Evolutionary conservation across 1,284 basidiomycete species (phyloP), one percentile per base, ranked within the genome.

Genomic region (Phlebopus sp.): DNA sequence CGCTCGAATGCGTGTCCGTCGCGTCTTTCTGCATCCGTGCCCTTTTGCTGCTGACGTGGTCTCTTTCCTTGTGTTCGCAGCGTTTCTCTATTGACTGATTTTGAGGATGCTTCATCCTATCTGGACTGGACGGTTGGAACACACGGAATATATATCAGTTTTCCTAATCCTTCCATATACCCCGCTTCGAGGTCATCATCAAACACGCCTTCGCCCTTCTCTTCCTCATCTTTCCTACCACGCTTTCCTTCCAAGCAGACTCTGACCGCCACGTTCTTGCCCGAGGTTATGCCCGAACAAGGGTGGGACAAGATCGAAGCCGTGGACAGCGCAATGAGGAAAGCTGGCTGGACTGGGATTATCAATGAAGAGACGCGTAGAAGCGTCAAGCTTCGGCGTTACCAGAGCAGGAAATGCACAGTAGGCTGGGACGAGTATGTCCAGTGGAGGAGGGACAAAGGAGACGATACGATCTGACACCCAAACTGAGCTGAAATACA

Each of bases 231-330:
- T 7, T 77, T 75, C 53, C 68, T 86, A 40, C 78, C 82, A 29
- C 75, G 75, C 46, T 56, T 80, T 37, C 70, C 71, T 15, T 75
- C 77, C 40, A 79, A 70, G 59, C 78, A 80, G 47, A 74, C 75
- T 3, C 84, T 97, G 55, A 83, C 83, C 3, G 95, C 95, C 2
- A 96, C 92, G 1, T 99, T 97, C 67, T 78, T 99, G n/a, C 96
- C 96, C 3, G 87, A 98, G 52, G 88, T 99, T 44, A 86, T 90
- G 35, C 80, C 85, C 1, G 92, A 92, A 42, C 96, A 98, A 69
- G 93, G 91, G 3, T 99, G 96, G 96, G 81, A 84, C 50, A 89
- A 90, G 74, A 72, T 85, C 44, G 90, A 97, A 63, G 86, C 96
- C 2, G 74, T 99, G 37, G 86, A 95, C 58, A 92, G 84, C 58